These are phyloP conservation scores for Astragalus membranaceus DNA, from an alignment of 306 rosid species.

Conservation along the genomic window DNA sequence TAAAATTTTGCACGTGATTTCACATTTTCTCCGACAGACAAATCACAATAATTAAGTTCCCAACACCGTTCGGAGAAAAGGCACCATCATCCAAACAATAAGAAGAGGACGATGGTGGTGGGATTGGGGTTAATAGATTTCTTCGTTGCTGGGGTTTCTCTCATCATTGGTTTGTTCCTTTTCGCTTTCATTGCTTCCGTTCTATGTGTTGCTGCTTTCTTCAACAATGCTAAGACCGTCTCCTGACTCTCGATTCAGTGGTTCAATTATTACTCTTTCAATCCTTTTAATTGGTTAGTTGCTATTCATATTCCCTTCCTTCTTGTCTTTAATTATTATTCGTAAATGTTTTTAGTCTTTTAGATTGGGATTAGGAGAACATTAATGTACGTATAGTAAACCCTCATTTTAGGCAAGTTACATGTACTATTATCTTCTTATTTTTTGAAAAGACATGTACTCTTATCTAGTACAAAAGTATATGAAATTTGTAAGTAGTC, in stretches of 20 bases:
- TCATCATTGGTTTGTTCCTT: constrained; percentile 44
- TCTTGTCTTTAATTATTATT: not conserved
- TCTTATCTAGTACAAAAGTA: too few relatives aligned
- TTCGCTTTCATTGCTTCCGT: constrained; percentile 60
- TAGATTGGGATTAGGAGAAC: not conserved
- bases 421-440: too few relatives aligned
- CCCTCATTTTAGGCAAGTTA: too few relatives aligned
- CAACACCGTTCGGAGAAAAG: not conserved
- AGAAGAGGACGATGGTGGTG: constrained; percentile 13
- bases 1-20: not conserved
- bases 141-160: constrained; percentile 59
- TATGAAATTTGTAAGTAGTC: too few relatives aligned
- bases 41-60: not conserved
- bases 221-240: constrained; percentile 42
- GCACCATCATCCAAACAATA: not conserved
- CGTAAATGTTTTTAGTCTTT: too few relatives aligned
- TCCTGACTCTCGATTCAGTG: constrained; percentile 21
- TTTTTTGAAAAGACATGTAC: too few relatives aligned
- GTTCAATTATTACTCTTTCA: not conserved
- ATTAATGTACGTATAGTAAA: not conserved
- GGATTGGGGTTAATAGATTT: constrained; percentile 59
- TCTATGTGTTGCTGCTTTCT: constrained; percentile 66
- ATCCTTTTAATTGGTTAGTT: not conserved
- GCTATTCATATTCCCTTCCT: not conserved
- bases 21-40: not conserved